These are phyloP conservation scores for Passiflora organensis DNA, from an alignment of 345 rosid species.

Conservation along the genomic window DNA sequence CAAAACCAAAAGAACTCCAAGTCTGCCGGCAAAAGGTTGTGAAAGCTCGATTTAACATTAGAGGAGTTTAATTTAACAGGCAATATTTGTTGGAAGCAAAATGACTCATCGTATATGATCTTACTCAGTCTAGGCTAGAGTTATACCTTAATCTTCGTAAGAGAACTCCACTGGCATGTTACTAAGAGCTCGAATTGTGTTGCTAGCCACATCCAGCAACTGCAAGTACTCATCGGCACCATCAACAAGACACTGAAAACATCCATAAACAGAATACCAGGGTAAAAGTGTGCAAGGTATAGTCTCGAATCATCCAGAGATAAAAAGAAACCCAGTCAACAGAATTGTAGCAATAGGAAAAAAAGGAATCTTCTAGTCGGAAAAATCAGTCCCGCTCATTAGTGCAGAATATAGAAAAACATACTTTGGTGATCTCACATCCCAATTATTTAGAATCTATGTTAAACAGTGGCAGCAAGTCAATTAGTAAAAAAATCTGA, in stretches of 20 bases:
- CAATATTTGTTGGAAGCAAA: neutral
- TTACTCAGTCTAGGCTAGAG: neutral
- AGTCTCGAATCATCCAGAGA: neutral
- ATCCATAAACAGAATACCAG: conserved; percentile 3
- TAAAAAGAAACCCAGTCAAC: neutral
- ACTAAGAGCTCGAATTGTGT: conserved; percentile 54
- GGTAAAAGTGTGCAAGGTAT: neutral
- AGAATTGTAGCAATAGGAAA: neutral
- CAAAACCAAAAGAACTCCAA: too few relatives aligned
- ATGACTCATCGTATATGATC: neutral
- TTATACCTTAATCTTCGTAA: conserved; percentile 25
- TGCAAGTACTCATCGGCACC: conserved; percentile 97
- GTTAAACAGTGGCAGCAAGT: neutral
- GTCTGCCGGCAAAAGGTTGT: too few relatives aligned
- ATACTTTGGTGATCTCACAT: neutral
- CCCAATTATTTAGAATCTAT: neutral
- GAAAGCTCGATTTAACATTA: too few relatives aligned
- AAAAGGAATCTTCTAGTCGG: neutral
- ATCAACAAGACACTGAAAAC: conserved; percentile 72
- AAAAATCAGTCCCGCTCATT: neutral
- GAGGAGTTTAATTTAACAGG: neutral
- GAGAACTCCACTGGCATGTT: conserved; percentile 72
- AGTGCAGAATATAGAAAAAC: neutral
- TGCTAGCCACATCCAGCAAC: conserved; percentile 77
- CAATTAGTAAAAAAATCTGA: neutral